Evolutionary conservation across 129 eudicot genomes (phyloP), one percentile per base, ranked within the genome.

Genomic region (Chrysanthemum lavandulifolium): DNA sequence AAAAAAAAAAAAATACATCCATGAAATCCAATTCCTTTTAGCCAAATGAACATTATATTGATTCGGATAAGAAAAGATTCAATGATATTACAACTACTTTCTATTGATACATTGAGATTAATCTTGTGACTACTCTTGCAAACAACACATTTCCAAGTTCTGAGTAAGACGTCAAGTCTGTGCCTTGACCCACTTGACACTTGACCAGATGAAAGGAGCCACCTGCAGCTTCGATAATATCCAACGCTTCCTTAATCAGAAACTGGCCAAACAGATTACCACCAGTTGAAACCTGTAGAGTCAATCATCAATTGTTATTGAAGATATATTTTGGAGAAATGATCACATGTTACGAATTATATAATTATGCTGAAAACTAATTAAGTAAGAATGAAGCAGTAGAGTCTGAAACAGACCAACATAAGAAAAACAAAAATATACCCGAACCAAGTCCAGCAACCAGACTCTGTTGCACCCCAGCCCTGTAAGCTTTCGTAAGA

Each of bases 211-310:
- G 99, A 78, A 94, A 94, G 65, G 99, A 87, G 60, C 99, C 97
- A 58, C 99, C 99, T 5, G 94, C 99, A 79, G 93, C 89, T 86
- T 94, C 99, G 33, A 94, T 94, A 23, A 87, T 88, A 80, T 94
- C 99, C 81, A 94, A 67, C 49, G 99, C 99, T 74, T 90, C 97
- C 13, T 94, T 94, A 71, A 94, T 94, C 61, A 90, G 82, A 82
- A 90, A 90, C 48, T 84, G 84, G 81, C 90, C 99, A 76, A 94
- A 94, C 77, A 94, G 83, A 84, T 94, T 97, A 74, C 99, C 99
- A 88, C 91, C 86, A 29, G 90, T 73, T 77, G 99, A 94, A 49
- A 94, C 91, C 99, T 94, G 90, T 54, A 72, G 65, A 57, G 52
- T 75, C 72, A 33, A 69, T 59, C 19, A 18, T 29, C 54, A 59